Base-by-base conservation (phyloP, 2,329 filamentous ascomycete genomes). In the Colletotrichum lentis region DNA sequence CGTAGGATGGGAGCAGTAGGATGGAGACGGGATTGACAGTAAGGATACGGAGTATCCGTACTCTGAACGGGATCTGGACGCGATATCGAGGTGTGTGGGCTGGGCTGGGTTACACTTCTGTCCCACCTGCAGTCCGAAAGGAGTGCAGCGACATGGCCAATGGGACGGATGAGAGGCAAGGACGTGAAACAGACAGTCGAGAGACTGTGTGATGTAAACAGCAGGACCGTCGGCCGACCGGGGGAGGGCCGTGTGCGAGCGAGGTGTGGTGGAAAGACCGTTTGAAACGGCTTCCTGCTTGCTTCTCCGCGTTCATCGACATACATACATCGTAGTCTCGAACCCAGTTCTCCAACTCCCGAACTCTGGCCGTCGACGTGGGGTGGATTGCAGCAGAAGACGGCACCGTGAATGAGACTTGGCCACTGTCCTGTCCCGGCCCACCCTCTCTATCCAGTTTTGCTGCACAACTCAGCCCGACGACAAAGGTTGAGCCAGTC, bases 131-230 rank as follows among this genome's bases (percentile, higher is more conserved):
- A 70, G 69, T 60, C 49, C 22, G 43, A 71, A 70, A 72, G 69
- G 69, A 70, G 70, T 70, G 66, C 69, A 71, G 57, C 8, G 47
- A 39, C 39, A 8, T 18, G 49, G 54, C 69, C 67, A 72, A 70
- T 71, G 27, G 59, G 61, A 56, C 27, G 43, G 49, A 24, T 46
- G 39, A 57, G 55, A 52, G 31, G 44, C 39, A 41, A 52, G 60
- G 55, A 64, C n/a, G 50, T 72, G 71, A 72, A 72, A 72, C 69
- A 71, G 71, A 71, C 44, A 53, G 46, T 54, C 63, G 63, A 61
- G 55, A 56, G 49, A 37, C 35, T 58, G 53, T 64, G 41, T 46
- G 47, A 67, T 18, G 47, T 67, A 58, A 53, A 67, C 47, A 64
- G 53, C 20, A 24, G 37, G 39, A 56, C 53, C 20, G 27, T 20